Evolutionary conservation across 2,329 filamentous ascomycete genomes (phyloP), one percentile per base, ranked within the genome.

Genomic region (Xylariaceae sp.): DNA sequence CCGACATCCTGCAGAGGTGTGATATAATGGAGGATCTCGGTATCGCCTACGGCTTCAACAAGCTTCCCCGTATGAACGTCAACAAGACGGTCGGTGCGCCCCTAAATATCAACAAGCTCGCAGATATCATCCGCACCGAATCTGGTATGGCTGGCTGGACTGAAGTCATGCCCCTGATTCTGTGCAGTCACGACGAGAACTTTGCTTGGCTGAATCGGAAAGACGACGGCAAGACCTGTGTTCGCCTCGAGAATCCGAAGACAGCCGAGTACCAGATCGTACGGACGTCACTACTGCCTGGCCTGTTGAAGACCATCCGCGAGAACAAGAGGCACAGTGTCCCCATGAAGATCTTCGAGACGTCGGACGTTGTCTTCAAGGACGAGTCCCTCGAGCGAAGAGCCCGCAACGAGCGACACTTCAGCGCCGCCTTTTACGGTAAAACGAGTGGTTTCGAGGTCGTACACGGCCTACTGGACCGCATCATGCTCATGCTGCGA

Each of bases 1-100:
- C 94, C 42, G 94, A 99, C 68, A 86, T 99, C 39, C 83, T 99
- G 31, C 94, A 99, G 70, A 88, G 96, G 66, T 95, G 90, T 62
- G 94, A 99, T 67, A 89, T 99, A 59, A 99, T 99, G 92, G 94
- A 99, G 73, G 95, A 99, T 66, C 85, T 95, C 17, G 94, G 90
- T 38, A 94, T 99, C 57, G 90, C 90, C 46, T 96, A 97, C 69
- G 94, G 95, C 58, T 99, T 96, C 81, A 99, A 99, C 78, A 90
- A 88, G 56, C 85, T 99, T 15, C 91, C 92, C 1, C 86, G 90
- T 45, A 84, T 86, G 43, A 90, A 92, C 64, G 90, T 91, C 9
- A 90, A 85, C 69, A 91, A 90, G 65, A 87, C 88, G 19, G 87
- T 96, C 53, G 95, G 89, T 42, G 87, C 90, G 49, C 90, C 91